Conservation (phyloP, 495 filamentous ascomycete genomes). For the Xylaria venustula region DNA sequence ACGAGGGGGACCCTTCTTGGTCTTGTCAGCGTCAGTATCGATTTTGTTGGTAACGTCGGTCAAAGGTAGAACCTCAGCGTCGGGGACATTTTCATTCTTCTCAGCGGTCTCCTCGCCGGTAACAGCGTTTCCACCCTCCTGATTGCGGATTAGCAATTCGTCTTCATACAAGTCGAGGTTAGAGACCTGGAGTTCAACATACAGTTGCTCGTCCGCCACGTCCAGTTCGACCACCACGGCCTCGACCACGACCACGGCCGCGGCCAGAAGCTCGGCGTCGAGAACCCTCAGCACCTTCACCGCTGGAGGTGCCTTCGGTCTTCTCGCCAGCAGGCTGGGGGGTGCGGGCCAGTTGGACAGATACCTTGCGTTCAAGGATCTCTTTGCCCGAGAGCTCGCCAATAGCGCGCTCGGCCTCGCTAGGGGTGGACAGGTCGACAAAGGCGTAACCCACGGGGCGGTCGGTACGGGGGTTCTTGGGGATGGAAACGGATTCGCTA, state of each 20-base stretch:
- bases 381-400: conserved; percentile 91
- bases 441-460: conserved; percentile 99
- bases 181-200: conserved; percentile 37
- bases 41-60: conserved; percentile 51
- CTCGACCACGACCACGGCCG: conserved; percentile 66
- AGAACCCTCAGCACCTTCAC: conserved; percentile 68
- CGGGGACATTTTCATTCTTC: conserved; percentile 41
- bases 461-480: conserved; percentile 96
- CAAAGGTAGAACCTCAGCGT: conserved; percentile 50
- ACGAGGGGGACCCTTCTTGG: conserved; percentile 50
- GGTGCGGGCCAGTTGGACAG: conserved; percentile 96
- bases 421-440: conserved; percentile 91
- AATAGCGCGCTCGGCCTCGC: conserved; percentile 93
- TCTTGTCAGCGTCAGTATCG: conserved; percentile 43
- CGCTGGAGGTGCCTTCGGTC: conserved; percentile 64
- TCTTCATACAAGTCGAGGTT: not conserved
- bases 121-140: conserved; percentile 49
- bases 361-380: conserved; percentile 96
- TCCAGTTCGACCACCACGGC: conserved; percentile 70
- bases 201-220: conserved; percentile 76
- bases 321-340: conserved; percentile 81
- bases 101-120: conserved; percentile 45
- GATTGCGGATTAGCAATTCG: conserved; percentile 13
- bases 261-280: conserved; percentile 78
- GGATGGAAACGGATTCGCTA: conserved; percentile 97